Percentiles rank a stretch among this genome's conserved stretches.
Conservation (phyloP, 176 grass and related monocot genomes). For the Melocanna baccifera region DNA sequence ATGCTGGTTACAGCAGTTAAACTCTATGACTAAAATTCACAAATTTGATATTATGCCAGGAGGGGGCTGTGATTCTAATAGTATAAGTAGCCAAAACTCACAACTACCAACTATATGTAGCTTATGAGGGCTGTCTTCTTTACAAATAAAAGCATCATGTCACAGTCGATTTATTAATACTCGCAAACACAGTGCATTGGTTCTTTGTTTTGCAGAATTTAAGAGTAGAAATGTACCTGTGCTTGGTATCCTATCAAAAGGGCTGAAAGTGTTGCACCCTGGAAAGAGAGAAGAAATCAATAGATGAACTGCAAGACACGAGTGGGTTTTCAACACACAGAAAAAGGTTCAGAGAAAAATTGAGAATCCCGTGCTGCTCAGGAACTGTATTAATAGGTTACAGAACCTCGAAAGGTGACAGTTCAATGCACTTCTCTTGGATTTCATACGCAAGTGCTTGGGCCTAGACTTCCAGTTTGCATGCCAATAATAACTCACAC, state of each 20-base stretch:
- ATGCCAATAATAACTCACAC: background rate
- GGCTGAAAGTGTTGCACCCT: slow-evolving; percentile 76
- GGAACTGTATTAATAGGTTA: background rate
- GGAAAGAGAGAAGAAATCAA: slow-evolving; percentile 22
- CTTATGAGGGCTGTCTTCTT: background rate
- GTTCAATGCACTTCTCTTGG: background rate
- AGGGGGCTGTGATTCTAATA: background rate
- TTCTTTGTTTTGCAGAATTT: background rate
- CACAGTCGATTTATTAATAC: background rate
- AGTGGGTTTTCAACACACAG: background rate
- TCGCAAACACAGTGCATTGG: background rate
- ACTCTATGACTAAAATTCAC: background rate
- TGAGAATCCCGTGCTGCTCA: background rate
- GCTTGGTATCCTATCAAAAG: slow-evolving; percentile 78
- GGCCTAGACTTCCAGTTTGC: background rate
- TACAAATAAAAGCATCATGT: background rate
- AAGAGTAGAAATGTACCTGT: slow-evolving; percentile 40
- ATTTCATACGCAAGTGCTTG: background rate
- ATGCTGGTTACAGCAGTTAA: background rate
- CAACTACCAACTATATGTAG: background rate
- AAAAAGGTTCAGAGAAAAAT: background rate
- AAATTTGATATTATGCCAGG: background rate
- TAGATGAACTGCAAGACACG: background rate
- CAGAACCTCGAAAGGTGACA: background rate
- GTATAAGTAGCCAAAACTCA: background rate